Evolutionary conservation across 805 yeast species (phyloP), one percentile per base, ranked within the genome.

Genomic region (Wickerhamomyces mucosus): DNA sequence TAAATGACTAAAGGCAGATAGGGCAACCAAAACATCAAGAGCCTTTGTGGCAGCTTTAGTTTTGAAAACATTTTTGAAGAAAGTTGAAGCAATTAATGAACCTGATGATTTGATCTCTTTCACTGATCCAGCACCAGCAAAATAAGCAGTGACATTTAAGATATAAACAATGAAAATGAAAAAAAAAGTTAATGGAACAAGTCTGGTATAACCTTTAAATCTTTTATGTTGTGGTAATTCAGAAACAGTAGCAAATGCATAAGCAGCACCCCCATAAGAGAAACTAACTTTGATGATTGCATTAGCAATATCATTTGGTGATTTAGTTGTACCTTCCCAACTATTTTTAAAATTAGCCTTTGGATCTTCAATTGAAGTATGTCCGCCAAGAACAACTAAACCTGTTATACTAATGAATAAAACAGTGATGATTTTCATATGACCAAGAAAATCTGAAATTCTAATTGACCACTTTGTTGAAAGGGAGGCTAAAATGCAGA

Each of bases 1-100:
- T 21, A 67, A 68, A 40, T 67, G 67, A 39, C 69, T 70, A 47
- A 63, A 61, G 5, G 72, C 69, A 27, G 68, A 60, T 31, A 67
- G 50, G 10, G 72, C 72, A 26, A 67, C 71, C 27, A 67, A 58
- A 4, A 63, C 69, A 21, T 63, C 56, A 7, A 68, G 55, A 5
- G 71, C 70, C n/a, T n/a, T n/a, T 38, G 62, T 67, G n/a, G 70
- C 71, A 9, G 42, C 47, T 21, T 40, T 44, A 16, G 49, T 48
- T 2, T 55, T 56, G 36, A 60, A 60, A 6, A 55, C 59, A 14
- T 48, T 53, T 8, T 33, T 32, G 37, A 59, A 59, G 33, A 46
- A 60, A 3, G 44, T 29, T 3, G 58, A 39, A 5, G 64, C 53
- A 18, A 56, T 45, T 29, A 53, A 45, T 12, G 47, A 48, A 16